A percentile compares a stretch with the other conserved stretches of the same genome.
Evolutionary conservation across 2,329 filamentous ascomycete species (phyloP).

Genomic region (Microsporum audouinii): DNA sequence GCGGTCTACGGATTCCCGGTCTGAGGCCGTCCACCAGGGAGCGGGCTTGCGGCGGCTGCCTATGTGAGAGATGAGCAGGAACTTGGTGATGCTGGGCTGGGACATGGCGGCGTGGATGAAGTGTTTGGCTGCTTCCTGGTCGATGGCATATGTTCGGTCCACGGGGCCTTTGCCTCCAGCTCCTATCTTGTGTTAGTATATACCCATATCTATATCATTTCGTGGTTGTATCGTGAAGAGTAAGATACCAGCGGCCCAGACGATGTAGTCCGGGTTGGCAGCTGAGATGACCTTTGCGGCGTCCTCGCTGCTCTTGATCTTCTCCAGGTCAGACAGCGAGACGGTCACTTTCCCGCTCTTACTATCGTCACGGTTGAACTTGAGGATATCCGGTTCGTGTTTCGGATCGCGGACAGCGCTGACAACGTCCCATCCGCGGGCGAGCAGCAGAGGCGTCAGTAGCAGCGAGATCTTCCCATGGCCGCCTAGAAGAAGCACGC

Average conservation of each 20-base stretch:
- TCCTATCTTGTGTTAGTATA: constrained; percentile 24
- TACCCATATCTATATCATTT: neutral
- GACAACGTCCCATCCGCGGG: constrained; percentile 64
- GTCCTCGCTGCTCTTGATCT: constrained; percentile 52
- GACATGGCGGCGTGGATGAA: constrained; percentile 41
- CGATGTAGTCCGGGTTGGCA: constrained; percentile 35
- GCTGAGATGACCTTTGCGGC: constrained; percentile 49
- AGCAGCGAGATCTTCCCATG: constrained; percentile 68
- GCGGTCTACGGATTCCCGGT: constrained; percentile 37
- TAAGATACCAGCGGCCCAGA: constrained; percentile 36
- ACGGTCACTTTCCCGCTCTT: constrained; percentile 53
- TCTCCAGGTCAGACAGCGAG: constrained; percentile 59
- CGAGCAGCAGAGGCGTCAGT: constrained; percentile 64
- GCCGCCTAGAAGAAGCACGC: constrained; percentile 65
- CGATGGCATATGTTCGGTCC: constrained; percentile 40
- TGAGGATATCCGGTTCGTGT: constrained; percentile 53
- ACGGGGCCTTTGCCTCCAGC: constrained; percentile 46
- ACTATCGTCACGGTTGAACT: constrained; percentile 44
- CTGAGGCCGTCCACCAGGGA: constrained; percentile 41
- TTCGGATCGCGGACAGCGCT: constrained; percentile 64
- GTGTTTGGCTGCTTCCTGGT: constrained; percentile 44
- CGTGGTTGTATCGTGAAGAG: no score
- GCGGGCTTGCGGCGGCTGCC: constrained; percentile 39
- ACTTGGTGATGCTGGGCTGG: constrained; percentile 39
- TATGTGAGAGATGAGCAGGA: constrained; percentile 45